Percentiles rank a stretch among this genome's conserved stretches.
phyloP scores from a whole-genome alignment of 2,329 filamentous ascomycete species.

The Penicillium nordicum region DNA sequence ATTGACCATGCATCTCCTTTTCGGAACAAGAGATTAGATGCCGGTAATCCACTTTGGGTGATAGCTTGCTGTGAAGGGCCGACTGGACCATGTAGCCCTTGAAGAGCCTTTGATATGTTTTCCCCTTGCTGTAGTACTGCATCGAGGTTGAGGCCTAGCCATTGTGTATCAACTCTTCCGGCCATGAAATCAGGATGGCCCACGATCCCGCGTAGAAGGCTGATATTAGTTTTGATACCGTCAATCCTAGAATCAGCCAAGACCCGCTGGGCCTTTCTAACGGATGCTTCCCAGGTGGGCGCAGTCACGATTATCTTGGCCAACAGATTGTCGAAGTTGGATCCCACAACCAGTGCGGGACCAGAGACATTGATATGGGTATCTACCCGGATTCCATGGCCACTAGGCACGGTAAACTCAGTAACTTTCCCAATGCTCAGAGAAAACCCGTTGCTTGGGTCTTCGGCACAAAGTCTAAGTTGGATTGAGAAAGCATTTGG shows the following conservation, averaged over 20 bases:
- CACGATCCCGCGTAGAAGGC: conserved; percentile 54
- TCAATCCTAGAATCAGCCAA: conserved; percentile 54
- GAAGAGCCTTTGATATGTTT: conserved; percentile 21
- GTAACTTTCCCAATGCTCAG: conserved; percentile 60
- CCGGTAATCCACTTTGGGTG: conserved; percentile 19
- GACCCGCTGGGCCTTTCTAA: conserved; percentile 54
- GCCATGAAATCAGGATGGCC: conserved; percentile 49
- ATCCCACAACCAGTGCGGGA: conserved; percentile 44
- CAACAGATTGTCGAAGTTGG: conserved; percentile 58
- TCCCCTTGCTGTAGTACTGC: conserved; percentile 38
- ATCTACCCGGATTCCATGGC: conserved; percentile 58
- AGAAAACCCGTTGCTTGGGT: conserved; percentile 47
- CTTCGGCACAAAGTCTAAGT: too few species aligned
- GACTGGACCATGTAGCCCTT: not conserved
- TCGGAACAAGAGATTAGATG: conserved; percentile 50
- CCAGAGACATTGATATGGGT: conserved; percentile 50
- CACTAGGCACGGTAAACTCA: conserved; percentile 53
- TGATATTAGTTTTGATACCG: conserved; percentile 58
- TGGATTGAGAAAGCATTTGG: too few species aligned
- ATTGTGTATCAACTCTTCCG: conserved; percentile 53
- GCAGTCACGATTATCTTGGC: conserved; percentile 60
- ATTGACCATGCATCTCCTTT: conserved; percentile 60
- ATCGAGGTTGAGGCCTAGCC: conserved; percentile 53
- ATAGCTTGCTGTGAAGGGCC: conserved; percentile 9
- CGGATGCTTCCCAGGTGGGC: conserved; percentile 49